Evolutionary conservation across 192 early-diverging fungal genomes (phyloP).

Genomic region (Coemansia sp.): DNA sequence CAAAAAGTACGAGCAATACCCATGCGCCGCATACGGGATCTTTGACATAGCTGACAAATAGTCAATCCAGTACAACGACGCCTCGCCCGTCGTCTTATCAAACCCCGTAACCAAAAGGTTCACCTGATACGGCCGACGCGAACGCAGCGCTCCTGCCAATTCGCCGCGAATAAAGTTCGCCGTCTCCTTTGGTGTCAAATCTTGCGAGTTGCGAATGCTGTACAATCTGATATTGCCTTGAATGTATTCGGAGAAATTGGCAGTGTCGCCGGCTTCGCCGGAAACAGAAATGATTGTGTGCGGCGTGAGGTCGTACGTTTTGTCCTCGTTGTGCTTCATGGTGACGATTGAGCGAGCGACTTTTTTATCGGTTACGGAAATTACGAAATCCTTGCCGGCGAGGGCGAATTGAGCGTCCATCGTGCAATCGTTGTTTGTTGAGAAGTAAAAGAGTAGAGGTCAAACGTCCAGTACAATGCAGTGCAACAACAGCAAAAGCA

Average conservation of each 20-base stretch:
- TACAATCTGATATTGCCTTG: conserved; percentile 89
- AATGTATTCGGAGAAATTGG: conserved; percentile 94
- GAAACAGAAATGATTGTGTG: conserved; percentile 81
- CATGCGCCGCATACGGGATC: conserved; percentile 86
- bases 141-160: conserved; percentile 80
- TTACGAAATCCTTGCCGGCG: conserved; percentile 88
- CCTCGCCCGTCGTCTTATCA: conserved; percentile 68
- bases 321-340: conserved; percentile 92
- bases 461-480: background rate
- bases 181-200: conserved; percentile 73
- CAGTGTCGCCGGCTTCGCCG: conserved; percentile 90
- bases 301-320: conserved; percentile 79
- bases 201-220: conserved; percentile 82
- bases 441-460: background rate
- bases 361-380: conserved; percentile 80
- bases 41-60: conserved; percentile 77
- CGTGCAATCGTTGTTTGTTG: conserved; percentile 1
- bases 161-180: conserved; percentile 84
- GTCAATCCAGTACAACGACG: conserved; percentile 91
- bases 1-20: conserved; percentile 88
- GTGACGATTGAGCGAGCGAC: conserved; percentile 80
- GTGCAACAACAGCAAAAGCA: conserved; percentile 3
- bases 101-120: conserved; percentile 87
- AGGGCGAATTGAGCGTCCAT: conserved; percentile 91
- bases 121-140: conserved; percentile 73